These are phyloP conservation scores for Fusarium sp. DNA, from an alignment of 2,329 filamentous ascomycete species.

Conservation along the genomic window DNA sequence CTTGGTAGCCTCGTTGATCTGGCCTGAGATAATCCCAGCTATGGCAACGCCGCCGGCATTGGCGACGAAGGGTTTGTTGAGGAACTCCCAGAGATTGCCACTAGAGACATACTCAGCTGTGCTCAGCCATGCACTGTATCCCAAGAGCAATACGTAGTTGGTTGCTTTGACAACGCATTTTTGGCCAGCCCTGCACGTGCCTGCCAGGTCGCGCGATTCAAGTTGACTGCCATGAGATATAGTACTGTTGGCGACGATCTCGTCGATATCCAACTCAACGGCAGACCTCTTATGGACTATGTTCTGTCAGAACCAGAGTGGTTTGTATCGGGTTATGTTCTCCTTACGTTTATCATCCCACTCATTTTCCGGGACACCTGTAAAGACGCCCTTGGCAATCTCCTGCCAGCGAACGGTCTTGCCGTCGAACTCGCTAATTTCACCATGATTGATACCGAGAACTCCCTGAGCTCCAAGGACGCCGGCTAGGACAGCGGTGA, in stretches of 20 bases:
- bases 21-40: neutral
- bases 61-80: neutral
- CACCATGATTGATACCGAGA: neutral
- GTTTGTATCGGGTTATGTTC: fast-evolving
- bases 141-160: neutral
- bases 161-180: neutral
- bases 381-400: neutral
- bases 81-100: neutral
- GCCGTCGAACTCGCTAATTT: neutral
- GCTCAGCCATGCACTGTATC: neutral
- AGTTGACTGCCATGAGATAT: neutral
- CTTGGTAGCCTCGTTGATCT: neutral
- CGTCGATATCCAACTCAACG: neutral
- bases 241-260: neutral
- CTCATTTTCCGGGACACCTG: neutral
- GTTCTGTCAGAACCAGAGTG: fast-evolving
- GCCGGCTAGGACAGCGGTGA: neutral
- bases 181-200: neutral
- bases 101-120: neutral
- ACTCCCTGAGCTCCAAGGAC: neutral
- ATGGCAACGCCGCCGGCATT: neutral
- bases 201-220: neutral
- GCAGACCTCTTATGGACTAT: neutral
- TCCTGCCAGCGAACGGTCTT: neutral
- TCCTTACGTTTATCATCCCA: neutral